phyloP scores from a whole-genome alignment of 495 filamentous ascomycete genomes.

The Xylaria sp. region DNA sequence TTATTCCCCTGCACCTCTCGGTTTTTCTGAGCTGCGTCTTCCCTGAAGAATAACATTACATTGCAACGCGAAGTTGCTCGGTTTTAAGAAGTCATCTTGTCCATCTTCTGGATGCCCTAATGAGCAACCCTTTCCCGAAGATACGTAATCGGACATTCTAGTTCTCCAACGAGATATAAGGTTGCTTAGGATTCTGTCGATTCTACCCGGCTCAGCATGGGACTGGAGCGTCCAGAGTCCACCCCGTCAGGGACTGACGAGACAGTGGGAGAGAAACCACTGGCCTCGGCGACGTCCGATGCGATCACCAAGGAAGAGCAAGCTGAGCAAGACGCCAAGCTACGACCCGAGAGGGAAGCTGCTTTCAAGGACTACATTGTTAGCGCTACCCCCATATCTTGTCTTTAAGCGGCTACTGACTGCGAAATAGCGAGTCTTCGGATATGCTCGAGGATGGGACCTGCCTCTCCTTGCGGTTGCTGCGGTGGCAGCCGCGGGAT shows the following conservation, averaged over 20 bases:
- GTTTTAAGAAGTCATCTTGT: background rate
- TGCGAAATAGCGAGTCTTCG: conserved; percentile 45
- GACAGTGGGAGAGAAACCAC: conserved; percentile 22
- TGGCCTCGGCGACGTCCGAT: conserved; percentile 10
- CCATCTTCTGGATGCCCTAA: background rate
- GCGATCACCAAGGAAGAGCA: conserved; percentile 34
- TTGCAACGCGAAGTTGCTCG: background rate
- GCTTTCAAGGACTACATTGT: conserved; percentile 49
- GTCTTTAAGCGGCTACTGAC: conserved; percentile 24
- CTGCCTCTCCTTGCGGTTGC: conserved; percentile 47
- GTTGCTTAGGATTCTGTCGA: background rate
- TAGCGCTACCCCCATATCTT: conserved; percentile 15
- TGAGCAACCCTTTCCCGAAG: background rate
- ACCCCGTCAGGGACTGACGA: conserved; percentile 13
- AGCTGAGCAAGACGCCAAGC: conserved; percentile 38
- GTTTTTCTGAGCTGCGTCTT: background rate
- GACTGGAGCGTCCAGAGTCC: conserved; percentile 19
- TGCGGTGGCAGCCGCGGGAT: conserved; percentile 34
- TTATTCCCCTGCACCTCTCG: background rate
- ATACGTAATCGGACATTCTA: background rate
- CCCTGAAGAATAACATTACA: background rate
- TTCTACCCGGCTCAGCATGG: conserved; percentile 17
- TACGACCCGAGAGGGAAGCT: conserved; percentile 52
- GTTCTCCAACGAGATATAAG: background rate
- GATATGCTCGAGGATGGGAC: conserved; percentile 53